These are phyloP conservation scores for Plantago rigida DNA, from an alignment of 305 asterid genomes.

Conservation along the genomic window DNA sequence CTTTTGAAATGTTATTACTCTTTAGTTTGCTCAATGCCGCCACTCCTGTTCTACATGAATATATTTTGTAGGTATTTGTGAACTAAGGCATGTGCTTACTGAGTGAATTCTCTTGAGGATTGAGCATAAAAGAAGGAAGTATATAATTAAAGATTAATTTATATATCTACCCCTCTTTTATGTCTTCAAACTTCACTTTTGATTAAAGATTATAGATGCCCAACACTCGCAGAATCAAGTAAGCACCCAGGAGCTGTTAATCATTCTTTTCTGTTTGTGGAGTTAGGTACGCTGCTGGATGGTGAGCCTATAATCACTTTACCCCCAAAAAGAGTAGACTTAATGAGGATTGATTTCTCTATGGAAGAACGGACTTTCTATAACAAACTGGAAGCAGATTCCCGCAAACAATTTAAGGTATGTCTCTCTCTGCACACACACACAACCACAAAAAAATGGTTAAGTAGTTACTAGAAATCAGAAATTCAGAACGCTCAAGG, in stretches of 20 bases:
- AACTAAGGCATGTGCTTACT: no score
- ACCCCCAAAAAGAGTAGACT: constrained; percentile 65
- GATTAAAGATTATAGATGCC: constrained; percentile 8
- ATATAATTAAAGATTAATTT: background rate
- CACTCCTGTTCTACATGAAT: no score
- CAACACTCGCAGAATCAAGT: constrained; percentile 14
- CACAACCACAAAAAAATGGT: no score
- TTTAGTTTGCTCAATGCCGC: no score
- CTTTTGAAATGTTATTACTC: no score
- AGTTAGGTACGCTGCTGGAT: constrained; percentile 55
- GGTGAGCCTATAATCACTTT: constrained; percentile 68
- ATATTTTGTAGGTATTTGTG: no score
- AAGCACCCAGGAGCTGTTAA: constrained; percentile 24
- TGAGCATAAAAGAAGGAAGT: no score
- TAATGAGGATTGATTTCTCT: constrained; percentile 71
- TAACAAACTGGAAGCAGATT: constrained; percentile 64
- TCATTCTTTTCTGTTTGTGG: constrained; percentile 24
- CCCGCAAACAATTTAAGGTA: constrained; percentile 85
- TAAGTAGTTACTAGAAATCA: no score
- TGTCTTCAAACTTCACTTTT: no score
- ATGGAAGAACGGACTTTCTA: constrained; percentile 75
- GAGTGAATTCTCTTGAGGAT: no score
- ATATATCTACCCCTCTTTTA: background rate
- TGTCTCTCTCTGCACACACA: constrained; percentile 3
- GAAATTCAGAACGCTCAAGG: no score